Conservation (phyloP, 1,284 basidiomycete species). For the Pseudomicrostroma phylloplanum region DNA sequence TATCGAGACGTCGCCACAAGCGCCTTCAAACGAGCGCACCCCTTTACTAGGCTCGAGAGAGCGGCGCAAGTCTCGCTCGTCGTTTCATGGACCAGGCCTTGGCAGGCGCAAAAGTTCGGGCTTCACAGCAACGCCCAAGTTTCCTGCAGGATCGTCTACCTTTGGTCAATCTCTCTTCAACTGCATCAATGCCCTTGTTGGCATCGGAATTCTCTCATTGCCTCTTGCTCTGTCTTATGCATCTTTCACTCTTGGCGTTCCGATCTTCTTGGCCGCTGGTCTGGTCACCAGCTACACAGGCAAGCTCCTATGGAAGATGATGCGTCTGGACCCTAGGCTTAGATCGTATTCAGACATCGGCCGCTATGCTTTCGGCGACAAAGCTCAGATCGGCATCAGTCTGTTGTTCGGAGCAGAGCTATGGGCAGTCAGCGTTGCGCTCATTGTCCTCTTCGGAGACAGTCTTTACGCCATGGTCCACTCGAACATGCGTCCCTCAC, state of each 20-base stretch:
- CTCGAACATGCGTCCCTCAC: background rate
- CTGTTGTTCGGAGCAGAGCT: constrained; percentile 47
- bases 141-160: constrained; percentile 20
- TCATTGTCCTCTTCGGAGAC: constrained; percentile 47
- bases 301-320: constrained; percentile 46
- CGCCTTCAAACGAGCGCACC: background rate
- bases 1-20: too few species aligned
- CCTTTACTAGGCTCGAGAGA: background rate
- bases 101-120: background rate
- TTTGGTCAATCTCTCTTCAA: constrained; percentile 49
- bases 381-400: constrained; percentile 36
- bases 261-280: constrained; percentile 41
- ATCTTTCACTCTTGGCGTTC: constrained; percentile 35
- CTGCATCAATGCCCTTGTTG: constrained; percentile 46
- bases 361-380: constrained; percentile 43
- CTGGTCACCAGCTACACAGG: constrained; percentile 46
- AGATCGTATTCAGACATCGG: constrained; percentile 49
- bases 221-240: constrained; percentile 44
- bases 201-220: constrained; percentile 44
- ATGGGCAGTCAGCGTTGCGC: constrained; percentile 43
- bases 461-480: constrained; percentile 31
- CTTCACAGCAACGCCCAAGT: background rate
- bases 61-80: constrained; percentile 1
- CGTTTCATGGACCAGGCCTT: background rate
- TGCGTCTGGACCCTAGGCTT: constrained; percentile 38